Evolutionary conservation across 2,329 filamentous ascomycete genomes (phyloP), one percentile per base, ranked within the genome.

Genomic region (Rhinocladiella similis): DNA sequence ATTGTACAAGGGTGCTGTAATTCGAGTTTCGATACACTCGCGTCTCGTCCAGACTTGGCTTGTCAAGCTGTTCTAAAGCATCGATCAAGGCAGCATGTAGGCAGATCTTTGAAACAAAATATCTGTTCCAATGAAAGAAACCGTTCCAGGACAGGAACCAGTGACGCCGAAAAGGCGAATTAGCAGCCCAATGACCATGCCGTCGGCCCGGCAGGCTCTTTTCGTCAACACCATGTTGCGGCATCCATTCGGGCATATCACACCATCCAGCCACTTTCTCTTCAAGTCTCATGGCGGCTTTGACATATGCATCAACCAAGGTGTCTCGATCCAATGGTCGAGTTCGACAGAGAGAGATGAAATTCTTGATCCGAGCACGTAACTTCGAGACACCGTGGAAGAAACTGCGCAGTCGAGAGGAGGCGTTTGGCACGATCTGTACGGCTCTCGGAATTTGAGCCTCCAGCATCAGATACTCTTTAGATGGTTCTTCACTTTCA

Each of bases 71-170:
- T 7, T 48, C 38, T 16, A 53, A 29, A 13, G 50, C 57, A 20
- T 60, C 54, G 9, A 60, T 43, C 10, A 60, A 20, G 2, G 57
- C 53, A 3, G 50, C 57, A 27, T 60, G 57, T 14, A 60, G 47
- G 27, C 54, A 56, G 20, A 54, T 52, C 29, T 54, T 60, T 5
- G 57, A 46, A 14, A 60, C 57, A 33, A 57, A 54, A 38, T 46
- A 60, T 29, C 54, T 25, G 51, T 57, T 60, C 57, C 57, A 60
- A 20, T 60, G 57, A 42, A 60, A 60, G 50, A 60, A 60, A 9
- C 48, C 57, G 25, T 53, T 33, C 53, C 53, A 60, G 14, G 54
- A 54, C 5, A 14, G 35, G 27, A 60, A 60, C 25, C 45, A 54
- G 29, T 53, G 50, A 19, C 54, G 46, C 20, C 57, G 47, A 47